Evolutionary conservation across 352 stramenopile genomes (phyloP), one percentile per base, ranked within the genome.

Genomic region (Sclerospora graminicola): DNA sequence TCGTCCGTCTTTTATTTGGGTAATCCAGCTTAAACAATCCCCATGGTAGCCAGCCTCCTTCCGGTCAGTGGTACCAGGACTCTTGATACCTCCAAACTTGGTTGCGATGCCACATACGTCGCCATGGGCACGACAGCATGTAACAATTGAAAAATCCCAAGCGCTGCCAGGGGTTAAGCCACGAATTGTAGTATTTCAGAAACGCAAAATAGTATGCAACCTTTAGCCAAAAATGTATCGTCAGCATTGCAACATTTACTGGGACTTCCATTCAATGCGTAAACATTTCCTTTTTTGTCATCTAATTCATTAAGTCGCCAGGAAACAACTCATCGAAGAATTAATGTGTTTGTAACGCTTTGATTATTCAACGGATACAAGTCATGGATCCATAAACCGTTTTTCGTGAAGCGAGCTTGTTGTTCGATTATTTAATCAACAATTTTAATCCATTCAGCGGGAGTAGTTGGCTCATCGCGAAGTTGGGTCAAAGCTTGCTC

Each of bases 141-240:
- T 7, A 84, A 26, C 8, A 83, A 27, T 20, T 80, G 51, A 11
- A 83, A 35, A 21, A 84, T 60, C 0, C 81, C 81, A 14, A 82
- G 29, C 6, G 71, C 50, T 14, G 78, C 81, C 18, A 92, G 65
- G n/a, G n/a, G n/a, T n/a, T n/a, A n/a, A n/a, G n/a, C n/a, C n/a
- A n/a, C n/a, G n/a, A n/a, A n/a, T n/a, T 88, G 71, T 92, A 92
- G 36, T 75, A 89, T 40, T 88, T 76, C 40, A 88, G 65, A 34
- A 90, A 89, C 28, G 78, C 79, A 41, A 92, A 92, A 50, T 92
- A 92, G 57, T 88, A 92, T 35, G 78, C 67, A 24, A 92, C 81
- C 30, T 89, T 33, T 92, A 78, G 19, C 81, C 81, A 53, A 90
- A 92, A 44, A 90, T 82, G 41, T 79, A 71, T 5, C 74, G 69